A percentile compares a stretch with the other conserved stretches of the same genome.
Evolutionary conservation across 2,329 filamentous ascomycete genomes (phyloP).

Genomic region (Onygenales sp.): DNA sequence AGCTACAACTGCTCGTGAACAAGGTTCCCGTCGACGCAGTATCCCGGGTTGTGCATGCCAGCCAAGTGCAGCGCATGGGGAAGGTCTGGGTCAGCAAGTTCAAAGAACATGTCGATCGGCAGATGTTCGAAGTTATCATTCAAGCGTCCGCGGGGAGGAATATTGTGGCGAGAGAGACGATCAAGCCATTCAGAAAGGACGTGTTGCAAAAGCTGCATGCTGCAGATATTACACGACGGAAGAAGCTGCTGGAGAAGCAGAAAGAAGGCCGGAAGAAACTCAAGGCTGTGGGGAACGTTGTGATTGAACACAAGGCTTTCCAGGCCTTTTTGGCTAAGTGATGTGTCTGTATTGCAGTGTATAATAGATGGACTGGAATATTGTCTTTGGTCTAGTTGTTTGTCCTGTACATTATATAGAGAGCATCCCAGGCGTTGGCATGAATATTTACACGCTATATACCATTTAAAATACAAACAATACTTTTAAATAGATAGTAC

Average conservation of each 20-base stretch:
- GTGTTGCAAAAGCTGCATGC: conserved; percentile 90
- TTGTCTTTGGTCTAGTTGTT: too few species aligned
- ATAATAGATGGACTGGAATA: neutral
- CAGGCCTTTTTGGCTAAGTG: conserved; percentile 85
- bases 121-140: conserved; percentile 96
- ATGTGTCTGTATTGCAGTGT: neutral
- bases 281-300: conserved; percentile 67
- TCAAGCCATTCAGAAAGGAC: conserved; percentile 95
- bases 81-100: conserved; percentile 89
- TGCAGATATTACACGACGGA: conserved; percentile 69
- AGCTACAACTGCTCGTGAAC: conserved; percentile 89
- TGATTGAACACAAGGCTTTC: conserved; percentile 94
- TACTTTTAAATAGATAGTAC: too few species aligned
- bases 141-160: conserved; percentile 77
- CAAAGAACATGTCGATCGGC: conserved; percentile 89
- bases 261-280: conserved; percentile 90
- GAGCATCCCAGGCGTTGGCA: neutral
- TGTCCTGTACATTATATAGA: neutral
- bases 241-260: conserved; percentile 90
- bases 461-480: too few species aligned
- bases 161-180: conserved; percentile 82
- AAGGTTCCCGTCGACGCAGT: conserved; percentile 90
- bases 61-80: conserved; percentile 71
- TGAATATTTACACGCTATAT: too few species aligned
- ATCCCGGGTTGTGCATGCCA: conserved; percentile 75